Percentiles rank a stretch among this genome's conserved stretches.
phyloP scores from a whole-genome alignment of 2,329 filamentous ascomycete species.

The Madurella fahalii region DNA sequence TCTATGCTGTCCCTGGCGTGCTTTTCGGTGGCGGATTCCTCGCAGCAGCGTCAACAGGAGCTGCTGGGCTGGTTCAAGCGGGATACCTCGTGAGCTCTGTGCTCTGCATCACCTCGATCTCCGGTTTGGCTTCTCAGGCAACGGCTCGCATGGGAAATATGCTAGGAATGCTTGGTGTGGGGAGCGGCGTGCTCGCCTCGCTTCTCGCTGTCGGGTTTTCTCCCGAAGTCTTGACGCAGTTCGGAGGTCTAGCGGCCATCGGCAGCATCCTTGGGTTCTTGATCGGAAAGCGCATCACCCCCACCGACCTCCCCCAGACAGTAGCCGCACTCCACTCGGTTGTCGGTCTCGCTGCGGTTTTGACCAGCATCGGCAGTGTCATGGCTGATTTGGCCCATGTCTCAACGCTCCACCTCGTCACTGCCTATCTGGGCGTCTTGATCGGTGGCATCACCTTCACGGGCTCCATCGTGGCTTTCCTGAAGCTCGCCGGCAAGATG shows the following conservation, averaged over 20 bases:
- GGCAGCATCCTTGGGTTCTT: slow-evolving; percentile 65
- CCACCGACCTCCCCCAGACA: slow-evolving; percentile 83
- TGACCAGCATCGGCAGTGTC: slow-evolving; percentile 85
- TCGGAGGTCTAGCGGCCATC: slow-evolving; percentile 67
- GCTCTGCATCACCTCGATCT: slow-evolving; percentile 80
- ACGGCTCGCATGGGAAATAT: slow-evolving; percentile 84
- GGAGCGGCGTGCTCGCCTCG: slow-evolving; percentile 77
- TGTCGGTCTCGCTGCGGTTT: slow-evolving; percentile 79
- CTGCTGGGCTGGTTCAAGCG: slow-evolving; percentile 79
- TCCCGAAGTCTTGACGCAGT: slow-evolving; percentile 73
- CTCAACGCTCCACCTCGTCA: slow-evolving; percentile 77
- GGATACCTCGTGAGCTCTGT: slow-evolving; percentile 83
- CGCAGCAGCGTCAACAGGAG: slow-evolving; percentile 73
- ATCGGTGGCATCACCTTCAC: slow-evolving; percentile 90
- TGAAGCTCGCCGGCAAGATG: slow-evolving; percentile 81
- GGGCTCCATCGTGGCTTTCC: slow-evolving; percentile 81
- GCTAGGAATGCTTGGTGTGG: slow-evolving; percentile 80
- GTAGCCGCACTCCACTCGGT: slow-evolving; percentile 87
- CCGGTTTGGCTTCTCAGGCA: slow-evolving; percentile 73
- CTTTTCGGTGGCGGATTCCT: slow-evolving; percentile 79
- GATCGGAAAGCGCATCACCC: slow-evolving; percentile 82
- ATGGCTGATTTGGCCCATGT: slow-evolving; percentile 68
- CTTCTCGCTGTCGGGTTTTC: slow-evolving; percentile 77
- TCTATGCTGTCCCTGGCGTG: slow-evolving; percentile 73
- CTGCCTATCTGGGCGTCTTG: slow-evolving; percentile 79